phyloP scores from a whole-genome alignment of 1,139 yeast genomes.

The Maudiozyma humilis region DNA sequence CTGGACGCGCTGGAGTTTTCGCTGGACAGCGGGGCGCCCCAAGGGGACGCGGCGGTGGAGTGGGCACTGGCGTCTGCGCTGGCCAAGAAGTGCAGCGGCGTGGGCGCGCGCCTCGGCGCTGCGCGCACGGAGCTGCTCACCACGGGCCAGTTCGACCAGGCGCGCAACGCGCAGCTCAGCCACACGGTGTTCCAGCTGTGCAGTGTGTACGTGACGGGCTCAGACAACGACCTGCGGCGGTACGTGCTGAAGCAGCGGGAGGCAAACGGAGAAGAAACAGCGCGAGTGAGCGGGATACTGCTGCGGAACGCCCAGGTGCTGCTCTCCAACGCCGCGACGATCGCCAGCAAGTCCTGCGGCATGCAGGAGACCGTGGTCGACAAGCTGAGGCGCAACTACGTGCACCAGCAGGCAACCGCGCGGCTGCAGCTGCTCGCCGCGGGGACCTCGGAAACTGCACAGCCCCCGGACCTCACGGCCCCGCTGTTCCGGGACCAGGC shows the following conservation, averaged over 20 bases:
- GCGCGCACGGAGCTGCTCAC: constrained; percentile 12
- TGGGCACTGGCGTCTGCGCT: constrained; percentile 24
- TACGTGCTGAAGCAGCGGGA: constrained; percentile 12
- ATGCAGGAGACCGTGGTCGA: constrained; percentile 27
- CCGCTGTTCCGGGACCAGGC: background rate
- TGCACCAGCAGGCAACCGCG: constrained; percentile 20
- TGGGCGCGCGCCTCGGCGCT: constrained; percentile 13
- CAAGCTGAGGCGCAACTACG: constrained; percentile 27
- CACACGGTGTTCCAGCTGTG: constrained; percentile 24
- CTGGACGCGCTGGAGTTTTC: constrained; percentile 14
- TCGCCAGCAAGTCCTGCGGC: constrained; percentile 27
- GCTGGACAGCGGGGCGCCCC: constrained; percentile 6
- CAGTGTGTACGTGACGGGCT: constrained; percentile 19
- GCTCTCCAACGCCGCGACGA: constrained; percentile 19
- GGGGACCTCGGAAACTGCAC: background rate
- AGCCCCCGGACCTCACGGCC: background rate
- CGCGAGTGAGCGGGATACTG: constrained; percentile 12
- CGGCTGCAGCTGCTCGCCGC: constrained; percentile 1
- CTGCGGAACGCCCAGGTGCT: constrained; percentile 23
- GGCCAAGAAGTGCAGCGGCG: constrained; percentile 14
- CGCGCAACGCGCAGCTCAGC: constrained; percentile 18
- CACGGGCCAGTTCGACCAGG: constrained; percentile 6
- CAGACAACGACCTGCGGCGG: constrained; percentile 26
- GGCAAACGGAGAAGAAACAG: background rate
- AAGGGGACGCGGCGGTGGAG: constrained; percentile 4